Conservation (phyloP, 2,329 filamentous ascomycete genomes). For the Apiospora hydei region DNA sequence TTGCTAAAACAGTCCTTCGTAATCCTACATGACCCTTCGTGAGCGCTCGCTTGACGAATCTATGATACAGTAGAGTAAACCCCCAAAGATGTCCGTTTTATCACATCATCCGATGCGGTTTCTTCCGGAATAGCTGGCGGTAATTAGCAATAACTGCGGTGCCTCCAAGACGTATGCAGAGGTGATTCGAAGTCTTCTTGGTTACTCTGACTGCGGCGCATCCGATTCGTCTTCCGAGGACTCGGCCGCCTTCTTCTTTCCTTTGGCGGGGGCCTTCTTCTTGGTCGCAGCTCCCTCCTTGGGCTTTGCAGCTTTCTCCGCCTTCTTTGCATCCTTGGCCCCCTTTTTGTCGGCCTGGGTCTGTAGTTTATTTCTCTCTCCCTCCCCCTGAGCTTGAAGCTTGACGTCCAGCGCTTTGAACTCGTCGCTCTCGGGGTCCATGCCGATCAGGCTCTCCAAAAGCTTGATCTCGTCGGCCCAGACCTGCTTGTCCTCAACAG, state of each 20-base stretch:
- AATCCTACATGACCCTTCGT: neutral
- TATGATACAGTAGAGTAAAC: neutral
- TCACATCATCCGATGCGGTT: neutral
- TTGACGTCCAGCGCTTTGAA: conserved; percentile 72
- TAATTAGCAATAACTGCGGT: too few relatives aligned
- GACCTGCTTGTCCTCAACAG: conserved; percentile 78
- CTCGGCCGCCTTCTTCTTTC: conserved; percentile 37
- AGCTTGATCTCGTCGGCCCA: conserved; percentile 97
- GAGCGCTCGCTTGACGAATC: neutral
- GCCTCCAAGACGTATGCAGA: neutral
- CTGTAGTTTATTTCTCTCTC: conserved; percentile 77
- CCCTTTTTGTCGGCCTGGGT: conserved; percentile 81
- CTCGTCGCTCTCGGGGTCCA: conserved; percentile 77
- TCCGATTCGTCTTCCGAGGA: conserved; percentile 40
- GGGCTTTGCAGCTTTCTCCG: conserved; percentile 29
- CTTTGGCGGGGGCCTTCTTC: conserved; percentile 31
- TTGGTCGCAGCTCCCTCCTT: conserved; percentile 25
- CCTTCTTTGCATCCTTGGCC: conserved; percentile 62
- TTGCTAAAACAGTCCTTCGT: neutral
- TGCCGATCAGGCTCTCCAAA: conserved; percentile 85
- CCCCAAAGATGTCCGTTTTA: neutral
- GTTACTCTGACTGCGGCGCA: conserved; percentile 31
- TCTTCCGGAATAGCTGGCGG: neutral
- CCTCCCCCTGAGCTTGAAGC: conserved; percentile 71
- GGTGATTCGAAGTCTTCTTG: neutral